These are phyloP conservation scores for Avicennia marina DNA, from an alignment of 257 asterid genomes.

Conservation along the genomic window DNA sequence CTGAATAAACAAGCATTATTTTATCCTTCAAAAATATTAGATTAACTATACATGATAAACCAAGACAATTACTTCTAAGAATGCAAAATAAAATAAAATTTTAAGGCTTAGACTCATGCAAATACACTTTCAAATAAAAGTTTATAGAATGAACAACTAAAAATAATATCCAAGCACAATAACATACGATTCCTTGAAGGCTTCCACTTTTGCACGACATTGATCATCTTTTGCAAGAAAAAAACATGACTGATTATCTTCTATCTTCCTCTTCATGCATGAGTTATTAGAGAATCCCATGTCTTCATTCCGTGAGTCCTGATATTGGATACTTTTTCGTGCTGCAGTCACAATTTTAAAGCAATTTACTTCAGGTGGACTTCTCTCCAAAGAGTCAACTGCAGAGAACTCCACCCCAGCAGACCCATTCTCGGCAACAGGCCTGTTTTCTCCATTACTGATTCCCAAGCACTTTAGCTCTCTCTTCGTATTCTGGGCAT, in stretches of 20 bases:
- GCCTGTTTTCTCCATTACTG: conserved; percentile 33
- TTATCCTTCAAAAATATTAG: background rate
- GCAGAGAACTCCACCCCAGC: background rate
- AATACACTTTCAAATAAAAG: too few species aligned
- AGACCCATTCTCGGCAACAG: background rate
- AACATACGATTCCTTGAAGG: conserved; percentile 72
- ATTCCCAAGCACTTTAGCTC: conserved; percentile 25
- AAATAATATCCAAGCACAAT: conserved; percentile 2
- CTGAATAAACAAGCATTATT: conserved; percentile 10
- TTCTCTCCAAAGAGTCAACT: conserved; percentile 23
- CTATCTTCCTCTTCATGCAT: conserved; percentile 57
- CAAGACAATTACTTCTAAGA: conserved; percentile 1
- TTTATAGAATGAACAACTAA: too few species aligned
- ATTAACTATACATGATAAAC: background rate
- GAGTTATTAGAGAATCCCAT: conserved; percentile 33
- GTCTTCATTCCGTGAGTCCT: conserved; percentile 32
- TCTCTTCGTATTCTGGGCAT: conserved; percentile 19
- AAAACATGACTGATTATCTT: conserved; percentile 35
- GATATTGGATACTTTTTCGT: conserved; percentile 17
- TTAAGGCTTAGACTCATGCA: conserved; percentile 8
- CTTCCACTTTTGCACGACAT: conserved; percentile 61
- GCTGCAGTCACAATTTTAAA: conserved; percentile 15
- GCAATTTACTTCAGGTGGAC: conserved; percentile 27
- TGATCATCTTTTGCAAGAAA: conserved; percentile 53
- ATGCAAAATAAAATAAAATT: conserved; percentile 3